Evolutionary conservation across 495 filamentous ascomycete genomes (phyloP).

Genomic region (Rhizodiscina lignyota): DNA sequence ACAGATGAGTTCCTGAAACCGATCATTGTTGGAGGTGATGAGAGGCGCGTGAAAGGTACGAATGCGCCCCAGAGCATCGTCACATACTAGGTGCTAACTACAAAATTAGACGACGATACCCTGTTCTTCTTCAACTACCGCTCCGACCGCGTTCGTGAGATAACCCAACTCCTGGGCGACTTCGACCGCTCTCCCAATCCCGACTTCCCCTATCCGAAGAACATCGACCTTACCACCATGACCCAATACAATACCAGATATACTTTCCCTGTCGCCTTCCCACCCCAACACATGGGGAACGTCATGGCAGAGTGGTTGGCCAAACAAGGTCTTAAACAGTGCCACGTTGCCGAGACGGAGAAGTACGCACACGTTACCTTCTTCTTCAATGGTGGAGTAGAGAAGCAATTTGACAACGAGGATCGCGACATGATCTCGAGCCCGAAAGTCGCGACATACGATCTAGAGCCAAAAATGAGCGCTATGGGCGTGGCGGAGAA

Average conservation of each 20-base stretch:
- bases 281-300: constrained; percentile 88
- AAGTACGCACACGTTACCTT: constrained; percentile 99
- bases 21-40: constrained; percentile 80
- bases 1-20: constrained; percentile 97
- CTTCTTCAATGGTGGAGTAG: constrained; percentile 98
- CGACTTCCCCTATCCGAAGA: constrained; percentile 87
- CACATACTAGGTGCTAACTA: not conserved
- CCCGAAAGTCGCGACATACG: constrained; percentile 84
- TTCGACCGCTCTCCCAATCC: constrained; percentile 78
- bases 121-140: constrained; percentile 99
- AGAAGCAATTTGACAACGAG: constrained; percentile 89
- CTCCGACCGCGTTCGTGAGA: constrained; percentile 90
- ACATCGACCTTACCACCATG: constrained; percentile 88
- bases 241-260: constrained; percentile 96
- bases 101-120: constrained; percentile 58
- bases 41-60: constrained; percentile 66
- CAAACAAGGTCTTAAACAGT: constrained; percentile 76
- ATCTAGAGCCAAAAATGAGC: constrained; percentile 92
- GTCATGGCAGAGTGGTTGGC: constrained; percentile 90
- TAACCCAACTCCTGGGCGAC: constrained; percentile 85
- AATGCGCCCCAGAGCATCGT: no score
- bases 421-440: constrained; percentile 60
- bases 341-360: constrained; percentile 94
- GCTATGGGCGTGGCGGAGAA: constrained; percentile 75
- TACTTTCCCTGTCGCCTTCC: constrained; percentile 84